phyloP scores from a whole-genome alignment of 2,329 filamentous ascomycete species.

The Neophaeococcomyces mojaviensis region DNA sequence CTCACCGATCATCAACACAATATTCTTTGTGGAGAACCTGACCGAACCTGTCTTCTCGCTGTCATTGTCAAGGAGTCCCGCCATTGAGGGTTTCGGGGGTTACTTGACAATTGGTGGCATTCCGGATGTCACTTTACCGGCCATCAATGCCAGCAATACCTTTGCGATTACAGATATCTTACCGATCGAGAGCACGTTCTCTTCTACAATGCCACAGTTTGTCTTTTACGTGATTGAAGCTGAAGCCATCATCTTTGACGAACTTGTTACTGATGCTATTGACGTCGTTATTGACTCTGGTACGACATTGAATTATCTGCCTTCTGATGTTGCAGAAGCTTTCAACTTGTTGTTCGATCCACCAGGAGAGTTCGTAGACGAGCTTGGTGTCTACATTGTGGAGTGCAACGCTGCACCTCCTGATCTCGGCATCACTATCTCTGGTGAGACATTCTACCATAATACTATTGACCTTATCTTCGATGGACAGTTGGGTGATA shows the following conservation, averaged over 20 bases:
- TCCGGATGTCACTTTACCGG: constrained; percentile 14
- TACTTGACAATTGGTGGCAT: constrained; percentile 41
- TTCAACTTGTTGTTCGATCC: constrained; percentile 38
- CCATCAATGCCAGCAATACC: too few species aligned
- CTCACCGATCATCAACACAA: constrained; percentile 44
- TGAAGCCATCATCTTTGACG: too few species aligned
- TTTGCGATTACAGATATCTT: too few species aligned
- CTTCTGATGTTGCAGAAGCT: constrained; percentile 28
- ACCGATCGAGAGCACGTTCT: too few species aligned
- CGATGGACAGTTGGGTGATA: constrained; percentile 14
- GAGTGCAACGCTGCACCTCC: constrained; percentile 36
- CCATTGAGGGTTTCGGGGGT: constrained; percentile 39
- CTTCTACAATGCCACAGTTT: too few species aligned
- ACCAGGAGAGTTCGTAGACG: constrained; percentile 28
- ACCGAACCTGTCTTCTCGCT: constrained; percentile 28
- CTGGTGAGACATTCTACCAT: constrained; percentile 25
- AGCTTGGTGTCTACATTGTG: constrained; percentile 30
- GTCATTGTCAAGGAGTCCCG: constrained; percentile 28
- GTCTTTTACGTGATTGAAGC: too few species aligned
- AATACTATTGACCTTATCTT: constrained; percentile 27
- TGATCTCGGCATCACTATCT: constrained; percentile 33
- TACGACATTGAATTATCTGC: constrained; percentile 32
- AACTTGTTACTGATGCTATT: background rate
- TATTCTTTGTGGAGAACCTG: constrained; percentile 35
- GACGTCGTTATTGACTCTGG: constrained; percentile 15